Base-by-base conservation (phyloP, 2,329 filamentous ascomycete species). In the Clathrospora elynae region DNA sequence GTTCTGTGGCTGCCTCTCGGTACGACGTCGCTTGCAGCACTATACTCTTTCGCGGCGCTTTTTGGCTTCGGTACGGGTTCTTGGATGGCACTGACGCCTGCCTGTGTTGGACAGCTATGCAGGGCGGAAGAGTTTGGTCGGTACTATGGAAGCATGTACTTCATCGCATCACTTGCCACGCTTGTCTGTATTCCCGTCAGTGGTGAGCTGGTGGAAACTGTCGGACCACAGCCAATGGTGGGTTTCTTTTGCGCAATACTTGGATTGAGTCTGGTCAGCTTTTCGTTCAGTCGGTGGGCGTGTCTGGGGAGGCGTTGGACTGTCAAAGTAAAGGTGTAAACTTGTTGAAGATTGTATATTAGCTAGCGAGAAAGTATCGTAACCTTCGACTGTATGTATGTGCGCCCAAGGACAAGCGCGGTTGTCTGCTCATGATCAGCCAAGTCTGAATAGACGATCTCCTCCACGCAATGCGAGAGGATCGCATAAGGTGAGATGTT, bases 91-190 rank as follows among this genome's bases (percentile, higher is more conserved):
- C 51, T 77, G 10, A 72, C 68, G 0, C 73, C 75, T 6, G 73
- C 74, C 13, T 78, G 75, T 37, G 62, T 78, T 3, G 73, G 73
- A 2, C 74, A 78, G 50, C 62, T 78, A 5, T 78, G 75, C 44
- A 61, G 71, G 20, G 71, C 70, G 6, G 59, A 76, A 25, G 73
- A 78, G 25, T 75, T 75, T 53, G 76, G 76, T 7, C 71, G 75
- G 12, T 71, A 79, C 8, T 74, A 82, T 54, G 79, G 80, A 0
- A 78, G 79, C 1, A 60, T 69, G 57, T 70, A 69, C 37, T 68
- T 68, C 43, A 53, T 70, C 6, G 66, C 65, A 3, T 64, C 60
- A 42, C 44, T 70, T n/a, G 63, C 67, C 4, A 64, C 65, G 4
- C 47, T 70, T 3, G 57, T 69, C 2, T 68, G 67, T 26, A 64